Base-by-base conservation (phyloP, 768 basidiomycete species). In the Dendrothele bispora region DNA sequence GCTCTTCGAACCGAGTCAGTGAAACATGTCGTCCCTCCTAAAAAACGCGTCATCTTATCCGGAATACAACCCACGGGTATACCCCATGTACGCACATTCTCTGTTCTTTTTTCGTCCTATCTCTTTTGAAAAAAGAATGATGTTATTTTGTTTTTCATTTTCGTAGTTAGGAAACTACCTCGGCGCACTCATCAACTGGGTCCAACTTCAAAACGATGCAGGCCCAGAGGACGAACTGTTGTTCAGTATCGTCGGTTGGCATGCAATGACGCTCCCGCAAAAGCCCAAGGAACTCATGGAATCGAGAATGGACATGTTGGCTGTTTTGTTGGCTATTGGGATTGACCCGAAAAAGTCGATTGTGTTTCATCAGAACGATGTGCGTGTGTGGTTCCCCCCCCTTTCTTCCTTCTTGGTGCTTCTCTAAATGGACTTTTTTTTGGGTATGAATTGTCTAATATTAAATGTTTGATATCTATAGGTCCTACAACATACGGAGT, bases 231-330 rank as follows among this genome's bases (percentile, higher is more conserved):
- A 91, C 59, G 69, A 75, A 43, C 73, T 94, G 7, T 65, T 95
- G 20, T 95, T 90, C 65, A 86, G 90, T 1, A 84, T 97, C 52
- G 95, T 95, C 11, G 95, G 95, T 24, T 87, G 92, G 79, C 95
- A 98, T 61, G 94, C 95, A 10, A 74, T 98, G 57, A 98, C 94
- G 2, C 71, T 98, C 21, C 93, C 93, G 5, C 93, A 95, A 72
- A 74, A 94, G 61, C 90, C 93, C 0, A 61, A 68, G 29, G 61
- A 69, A 11, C 75, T 98, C 7, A 69, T 72, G 12, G 61, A 69
- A 2, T 82, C 93, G 17, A 74, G 88, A 36, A 74, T 72, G 43
- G 85, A 94, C 37, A 84, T 90, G 79, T 72, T 95, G 21, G 92
- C 94, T 0, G 80, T 83, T 7, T 65, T 98, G 14, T 71, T 98